Base-by-base conservation (phyloP, 176 grass and related monocot species). In the Ananas comosus region DNA sequence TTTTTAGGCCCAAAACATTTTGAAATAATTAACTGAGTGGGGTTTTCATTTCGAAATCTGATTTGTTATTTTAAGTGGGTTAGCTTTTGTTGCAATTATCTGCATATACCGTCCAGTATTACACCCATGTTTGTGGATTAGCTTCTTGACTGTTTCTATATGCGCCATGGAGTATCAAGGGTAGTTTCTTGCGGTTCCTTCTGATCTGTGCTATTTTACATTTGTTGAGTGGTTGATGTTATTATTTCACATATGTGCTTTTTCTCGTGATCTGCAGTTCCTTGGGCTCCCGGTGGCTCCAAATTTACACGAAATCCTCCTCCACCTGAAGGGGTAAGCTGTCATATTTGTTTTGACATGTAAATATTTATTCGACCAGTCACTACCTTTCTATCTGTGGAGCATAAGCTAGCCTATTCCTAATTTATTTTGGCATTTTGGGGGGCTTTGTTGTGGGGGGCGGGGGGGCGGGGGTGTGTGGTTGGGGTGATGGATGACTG, bases 271-370 rank as follows among this genome's bases (percentile, higher is more conserved):
- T 81, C 59, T 82, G 66, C 85, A 99, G 90, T 93, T 61, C 94
- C 90, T 48, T 99, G 90, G 94, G 94, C 94, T 78, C 94, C 90
- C 54, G 90, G 94, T 21, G 94, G 94, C 53, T 56, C 23, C 67
- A 93, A 93, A 82, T 99, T 99, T 80, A 86, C 82, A 13, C 86
- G 94, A 72, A 99, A 99, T 69, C 89, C 90, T 72, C 87, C 94
- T 83, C 94, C 94, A 71, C 84, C 84, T 76, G 29, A 92, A 80
- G 94, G 94, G 86, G 94, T 93, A 88, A 93, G 84, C 33, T 42
- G 33, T 42, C 33, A 66, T 73, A 54, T 66, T 42, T 48, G 64
- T 28, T 61, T 61, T 22, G 53, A 16, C 14, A 17, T 61, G 14
- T 21, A 21, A 59, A 25, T 64, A 53, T 73, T 74, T 27, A 70